Conservation (phyloP, 2,329 filamentous ascomycete genomes). For the Venturia carpophila region DNA sequence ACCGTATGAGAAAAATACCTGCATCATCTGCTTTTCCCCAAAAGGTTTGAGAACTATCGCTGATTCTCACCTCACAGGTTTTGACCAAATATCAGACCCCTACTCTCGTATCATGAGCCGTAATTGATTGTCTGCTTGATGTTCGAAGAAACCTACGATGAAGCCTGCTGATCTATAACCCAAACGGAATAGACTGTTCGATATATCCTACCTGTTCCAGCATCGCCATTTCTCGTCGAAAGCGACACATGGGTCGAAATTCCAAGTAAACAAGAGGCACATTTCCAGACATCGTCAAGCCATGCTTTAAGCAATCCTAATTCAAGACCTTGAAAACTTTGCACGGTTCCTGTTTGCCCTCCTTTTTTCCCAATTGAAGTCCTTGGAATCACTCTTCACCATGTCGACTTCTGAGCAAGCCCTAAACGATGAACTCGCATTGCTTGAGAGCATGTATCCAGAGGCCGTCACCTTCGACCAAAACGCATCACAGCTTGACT, state of each 20-base stretch:
- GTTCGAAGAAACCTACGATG: neutral
- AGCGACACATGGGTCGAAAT: neutral
- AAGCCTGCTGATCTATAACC: neutral
- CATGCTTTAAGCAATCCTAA: neutral
- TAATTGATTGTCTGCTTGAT: neutral
- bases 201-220: neutral
- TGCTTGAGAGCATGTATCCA: conserved; percentile 40
- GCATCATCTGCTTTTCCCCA: neutral
- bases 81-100: neutral
- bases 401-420: neutral
- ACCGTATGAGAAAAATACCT: conserved; percentile 1
- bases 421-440: conserved; percentile 29
- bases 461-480: conserved; percentile 30
- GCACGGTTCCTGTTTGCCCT: neutral
- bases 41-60: neutral
- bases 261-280: neutral
- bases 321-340: neutral
- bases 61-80: neutral
- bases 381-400: neutral
- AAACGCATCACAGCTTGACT: conserved; percentile 34
- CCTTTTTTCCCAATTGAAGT: neutral
- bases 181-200: too few relatives aligned
- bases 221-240: neutral
- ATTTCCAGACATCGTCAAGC: neutral
- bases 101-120: neutral